Evolutionary conservation across 306 rosid species (phyloP), one percentile per base, ranked within the genome.

Genomic region (Ceratonia siliqua): DNA sequence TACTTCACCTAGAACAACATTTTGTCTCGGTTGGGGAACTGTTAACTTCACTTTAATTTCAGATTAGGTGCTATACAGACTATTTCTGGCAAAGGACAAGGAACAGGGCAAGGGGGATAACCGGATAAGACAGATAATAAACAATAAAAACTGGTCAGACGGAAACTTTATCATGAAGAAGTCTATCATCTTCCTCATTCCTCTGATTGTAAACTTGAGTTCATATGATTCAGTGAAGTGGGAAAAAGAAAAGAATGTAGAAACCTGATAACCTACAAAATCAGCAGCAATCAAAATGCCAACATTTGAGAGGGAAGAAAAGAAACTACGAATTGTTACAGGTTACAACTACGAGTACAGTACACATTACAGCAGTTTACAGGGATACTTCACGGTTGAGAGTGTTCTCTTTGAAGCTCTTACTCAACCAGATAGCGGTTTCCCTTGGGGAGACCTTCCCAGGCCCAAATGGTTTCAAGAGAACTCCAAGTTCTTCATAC

Each of bases 351-450:
- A 82, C 38, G 72, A 62, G 54, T 84, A 82, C 45, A 24, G 35
- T 75, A 59, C 85, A 72, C 43, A 32, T 36, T 73, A 62, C 33
- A 56, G 79, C 71, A 48, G 73, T 73, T 85, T 59, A 83, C 21
- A 30, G 42, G 70, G 55, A 33, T 70, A 78, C 89, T 55, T 88
- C 96, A 43, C 68, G 89, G 82, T 83, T 90, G 70, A n/a, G 36
- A 52, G 89, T 79, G 68, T 87, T 95, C 76, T 86, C 88, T 81
- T 95, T 95, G 80, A 92, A 84, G 91, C 99, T 95, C 82, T 95
- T 95, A 36, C 96, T 83, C 87, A 95, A 86, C 99, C 99, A 95
- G 69, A 95, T 95, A 22, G 99, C 99, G 74, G 99, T 95, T 90
- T 95, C 99, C 72, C 99, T 88, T 1, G 99, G 96, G 63, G 97